These are phyloP conservation scores for Magnaporthiopsis incrustans DNA, from an alignment of 2,329 filamentous ascomycete species.

Conservation along the genomic window DNA sequence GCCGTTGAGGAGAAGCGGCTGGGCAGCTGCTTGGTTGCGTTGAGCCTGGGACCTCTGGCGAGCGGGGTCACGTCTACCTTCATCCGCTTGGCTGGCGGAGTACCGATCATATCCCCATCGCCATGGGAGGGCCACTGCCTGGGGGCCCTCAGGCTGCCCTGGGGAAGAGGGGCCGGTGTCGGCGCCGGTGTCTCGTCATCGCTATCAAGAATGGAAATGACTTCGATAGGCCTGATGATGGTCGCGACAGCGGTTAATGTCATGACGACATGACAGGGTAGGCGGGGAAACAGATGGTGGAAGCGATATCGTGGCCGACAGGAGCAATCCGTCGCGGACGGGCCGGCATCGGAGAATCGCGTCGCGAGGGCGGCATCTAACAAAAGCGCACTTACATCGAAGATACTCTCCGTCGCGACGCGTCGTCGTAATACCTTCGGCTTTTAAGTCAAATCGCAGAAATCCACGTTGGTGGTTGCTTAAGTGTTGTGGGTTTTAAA, in stretches of 20 bases:
- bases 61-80: too few relatives aligned
- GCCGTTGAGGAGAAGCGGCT: not conserved
- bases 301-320: not conserved
- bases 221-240: not conserved
- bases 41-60: not conserved
- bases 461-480: not conserved
- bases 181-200: not conserved
- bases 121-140: not conserved
- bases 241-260: conserved; percentile 1
- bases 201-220: not conserved
- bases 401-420: not conserved
- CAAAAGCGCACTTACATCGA: not conserved
- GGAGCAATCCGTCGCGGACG: not conserved
- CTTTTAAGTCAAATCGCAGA: not conserved
- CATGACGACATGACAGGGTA: not conserved
- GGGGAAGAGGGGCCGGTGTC: not conserved
- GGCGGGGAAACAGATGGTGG: not conserved
- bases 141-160: too few relatives aligned
- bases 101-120: not conserved
- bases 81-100: not conserved
- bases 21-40: not conserved
- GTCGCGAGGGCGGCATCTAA: not conserved
- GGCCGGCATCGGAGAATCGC: not conserved
- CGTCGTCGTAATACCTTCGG: not conserved
- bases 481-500: not conserved